Conservation (phyloP, 2,329 filamentous ascomycete species). For the Epichloe elymi region DNA sequence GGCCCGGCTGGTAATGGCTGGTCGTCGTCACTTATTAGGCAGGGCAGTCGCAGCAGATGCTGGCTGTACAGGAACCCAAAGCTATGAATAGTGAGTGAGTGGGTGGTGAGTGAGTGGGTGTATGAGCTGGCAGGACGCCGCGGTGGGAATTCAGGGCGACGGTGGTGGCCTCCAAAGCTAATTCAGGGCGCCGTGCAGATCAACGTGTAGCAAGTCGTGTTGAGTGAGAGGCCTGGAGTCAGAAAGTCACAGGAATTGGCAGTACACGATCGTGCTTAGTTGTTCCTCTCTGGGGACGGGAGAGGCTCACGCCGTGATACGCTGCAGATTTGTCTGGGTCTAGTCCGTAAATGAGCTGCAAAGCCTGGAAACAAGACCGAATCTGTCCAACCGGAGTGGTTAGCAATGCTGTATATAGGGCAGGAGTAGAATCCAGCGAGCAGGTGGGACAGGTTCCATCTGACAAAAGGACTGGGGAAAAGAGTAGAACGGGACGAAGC, state of each 20-base stretch:
- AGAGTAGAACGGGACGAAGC: slow-evolving; percentile 5
- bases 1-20: slow-evolving; percentile 11
- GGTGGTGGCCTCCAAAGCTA: slow-evolving; percentile 32
- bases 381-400: slow-evolving; percentile 24
- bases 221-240: background rate
- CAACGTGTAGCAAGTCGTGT: slow-evolving; percentile 29
- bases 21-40: slow-evolving; percentile 28
- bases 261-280: background rate
- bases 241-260: background rate
- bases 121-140: slow-evolving; percentile 45
- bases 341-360: slow-evolving; percentile 3
- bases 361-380: slow-evolving; percentile 10
- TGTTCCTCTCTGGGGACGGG: background rate
- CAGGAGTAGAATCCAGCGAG: slow-evolving; percentile 12
- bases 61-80: slow-evolving; percentile 36
- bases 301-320: slow-evolving; percentile 2
- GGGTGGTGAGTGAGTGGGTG: slow-evolving; percentile 35
- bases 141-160: slow-evolving; percentile 17
- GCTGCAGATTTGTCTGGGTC: slow-evolving; percentile 12
- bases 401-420: slow-evolving; percentile 21
- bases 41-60: slow-evolving; percentile 26
- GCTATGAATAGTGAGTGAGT: slow-evolving; percentile 46
- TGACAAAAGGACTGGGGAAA: background rate
- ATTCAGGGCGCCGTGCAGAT: slow-evolving; percentile 46
- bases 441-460: background rate